These are phyloP conservation scores for Fusarium xyrophilum DNA, from an alignment of 2,329 filamentous ascomycete species.

Conservation along the genomic window DNA sequence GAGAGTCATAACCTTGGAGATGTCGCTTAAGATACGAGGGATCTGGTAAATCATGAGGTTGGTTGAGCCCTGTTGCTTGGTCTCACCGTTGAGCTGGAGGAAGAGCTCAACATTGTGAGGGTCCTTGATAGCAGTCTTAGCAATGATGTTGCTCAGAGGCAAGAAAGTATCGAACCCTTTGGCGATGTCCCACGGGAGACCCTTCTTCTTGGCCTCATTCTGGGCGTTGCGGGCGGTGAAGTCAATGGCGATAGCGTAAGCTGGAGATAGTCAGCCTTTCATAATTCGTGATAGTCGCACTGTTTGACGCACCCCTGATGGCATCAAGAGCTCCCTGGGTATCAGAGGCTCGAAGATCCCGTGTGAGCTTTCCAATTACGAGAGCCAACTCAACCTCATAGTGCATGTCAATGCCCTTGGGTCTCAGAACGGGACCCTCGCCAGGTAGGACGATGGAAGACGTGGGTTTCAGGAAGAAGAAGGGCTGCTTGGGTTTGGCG, in stretches of 20 bases:
- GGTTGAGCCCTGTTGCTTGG: conserved; percentile 86
- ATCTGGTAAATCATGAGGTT: conserved; percentile 93
- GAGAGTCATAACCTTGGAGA: conserved; percentile 93
- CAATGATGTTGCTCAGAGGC: conserved; percentile 81
- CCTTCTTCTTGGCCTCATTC: conserved; percentile 93
- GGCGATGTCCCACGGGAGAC: conserved; percentile 92
- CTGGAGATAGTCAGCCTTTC: conserved; percentile 50
- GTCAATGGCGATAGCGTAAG: conserved; percentile 90
- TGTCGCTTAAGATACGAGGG: conserved; percentile 85
- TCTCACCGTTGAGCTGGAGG: conserved; percentile 80
- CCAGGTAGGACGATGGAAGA: conserved; percentile 83
- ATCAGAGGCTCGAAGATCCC: conserved; percentile 78
- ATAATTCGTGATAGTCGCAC: not conserved
- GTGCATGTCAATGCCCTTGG: conserved; percentile 83
- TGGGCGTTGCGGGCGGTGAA: conserved; percentile 97
- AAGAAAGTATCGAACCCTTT: conserved; percentile 99
- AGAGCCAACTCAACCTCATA: conserved; percentile 95
- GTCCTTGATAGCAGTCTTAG: conserved; percentile 80
- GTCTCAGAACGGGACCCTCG: conserved; percentile 80
- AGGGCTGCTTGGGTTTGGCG: conserved; percentile 87
- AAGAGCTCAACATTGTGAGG: conserved; percentile 89
- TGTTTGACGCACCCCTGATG: conserved; percentile 69
- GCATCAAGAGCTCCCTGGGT: conserved; percentile 78
- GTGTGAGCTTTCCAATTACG: conserved; percentile 81
- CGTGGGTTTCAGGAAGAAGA: conserved; percentile 98